Evolutionary conservation across 495 filamentous ascomycete species (phyloP), one percentile per base, ranked within the genome.

Genomic region (Entonaema liquescens): DNA sequence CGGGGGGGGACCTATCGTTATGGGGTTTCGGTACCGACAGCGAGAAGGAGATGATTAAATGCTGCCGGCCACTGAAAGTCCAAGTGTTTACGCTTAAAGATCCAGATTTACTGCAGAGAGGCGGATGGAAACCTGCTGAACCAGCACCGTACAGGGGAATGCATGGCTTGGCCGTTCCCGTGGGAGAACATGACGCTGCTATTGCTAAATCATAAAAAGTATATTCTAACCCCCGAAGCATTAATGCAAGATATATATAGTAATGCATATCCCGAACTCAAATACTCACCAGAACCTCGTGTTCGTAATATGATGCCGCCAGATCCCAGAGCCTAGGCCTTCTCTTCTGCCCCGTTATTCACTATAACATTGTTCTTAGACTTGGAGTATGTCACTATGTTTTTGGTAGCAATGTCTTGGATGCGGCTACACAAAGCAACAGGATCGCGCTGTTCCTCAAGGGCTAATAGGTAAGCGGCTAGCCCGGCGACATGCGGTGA

Each of bases 21-120:
- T 93, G 90, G 90, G 91, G 90, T 1, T 94, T 91, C 85, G 90
- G 88, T 26, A 88, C 85, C 65, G 88, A 89, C 68, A 85, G 85
- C 40, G 86, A 82, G 44, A 82, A 83, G 68, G 84, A 84, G 31
- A 94, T 94, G 92, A 82, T 88, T 23, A 88, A 89, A 15, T 90
- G 87, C 21, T 93, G 90, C 77, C 84, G 91, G n/a, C 90, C 91
- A 1, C 80, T 94, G 8, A 87, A 87, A 13, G 88, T 94, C 11
- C 87, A 92, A 61, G 87, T 94, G 2, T 94, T 87, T 71, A 82
- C 84, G 54, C 77, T 94, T 15, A 77, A 78, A 21, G 86, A 90
- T 65, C 65, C 74, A 12, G 75, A 75, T 29, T 75, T 87, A 1
- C 74, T 88, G 15, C 73, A 90, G 60, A 75, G 44, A 7, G 71